Conservation (phyloP, 257 asterid genomes). For the Nicotiana attenuata region DNA sequence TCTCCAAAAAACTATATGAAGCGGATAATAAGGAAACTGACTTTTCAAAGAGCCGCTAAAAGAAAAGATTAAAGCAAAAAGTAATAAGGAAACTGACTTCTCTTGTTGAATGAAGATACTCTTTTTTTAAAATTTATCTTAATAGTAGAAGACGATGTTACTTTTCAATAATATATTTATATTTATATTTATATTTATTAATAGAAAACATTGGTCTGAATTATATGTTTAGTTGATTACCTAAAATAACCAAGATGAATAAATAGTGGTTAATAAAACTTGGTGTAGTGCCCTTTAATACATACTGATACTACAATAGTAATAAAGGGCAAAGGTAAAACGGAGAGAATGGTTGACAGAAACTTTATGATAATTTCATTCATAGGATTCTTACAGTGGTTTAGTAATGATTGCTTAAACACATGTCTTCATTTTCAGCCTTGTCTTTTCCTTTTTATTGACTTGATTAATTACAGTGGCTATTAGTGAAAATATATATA, state of each 20-base stretch:
- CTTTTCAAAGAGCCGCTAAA: too few relatives aligned
- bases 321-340: not conserved
- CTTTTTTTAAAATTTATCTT: not conserved
- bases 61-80: conserved; percentile 4
- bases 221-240: not conserved
- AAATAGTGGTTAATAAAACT: not conserved
- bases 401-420: not conserved
- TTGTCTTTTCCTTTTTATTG: not conserved
- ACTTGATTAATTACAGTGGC: not conserved
- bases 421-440: conserved; percentile 11
- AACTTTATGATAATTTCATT: conserved; percentile 2
- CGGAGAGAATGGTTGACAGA: not conserved
- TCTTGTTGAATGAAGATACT: not conserved
- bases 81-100: not conserved
- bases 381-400: conserved; percentile 6
- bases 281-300: not conserved
- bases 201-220: not conserved
- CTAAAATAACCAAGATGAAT: not conserved
- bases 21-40: too few relatives aligned
- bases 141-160: not conserved
- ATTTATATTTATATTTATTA: too few relatives aligned
- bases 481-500: not conserved
- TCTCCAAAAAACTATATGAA: too few relatives aligned
- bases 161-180: not conserved
- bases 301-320: not conserved